phyloP scores from a whole-genome alignment of 345 rosid genomes.

The rapeseed (Brassica napus) region DNA sequence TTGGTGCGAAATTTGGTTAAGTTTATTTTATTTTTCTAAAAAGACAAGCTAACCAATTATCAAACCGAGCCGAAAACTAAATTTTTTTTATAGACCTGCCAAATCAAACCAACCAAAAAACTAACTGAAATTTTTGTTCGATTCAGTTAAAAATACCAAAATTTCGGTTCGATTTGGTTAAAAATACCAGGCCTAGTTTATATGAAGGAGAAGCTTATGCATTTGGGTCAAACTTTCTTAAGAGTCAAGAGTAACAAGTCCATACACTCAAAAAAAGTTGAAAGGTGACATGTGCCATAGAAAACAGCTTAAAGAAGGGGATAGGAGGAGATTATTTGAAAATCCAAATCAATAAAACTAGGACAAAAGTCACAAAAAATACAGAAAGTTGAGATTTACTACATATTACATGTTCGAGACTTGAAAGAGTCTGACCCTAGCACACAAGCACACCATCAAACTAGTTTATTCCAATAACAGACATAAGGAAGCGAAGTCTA shows the following conservation, averaged over 20 bases:
- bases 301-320: neutral
- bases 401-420: slow-evolving; percentile 17
- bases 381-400: slow-evolving; percentile 1
- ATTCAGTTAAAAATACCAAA: too few relatives aligned
- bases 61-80: too few relatives aligned
- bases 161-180: too few relatives aligned
- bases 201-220: neutral
- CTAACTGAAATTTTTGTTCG: too few relatives aligned
- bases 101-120: too few relatives aligned
- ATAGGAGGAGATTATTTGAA: neutral
- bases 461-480: slow-evolving; percentile 70
- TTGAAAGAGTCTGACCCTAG: neutral
- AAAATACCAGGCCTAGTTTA: too few relatives aligned
- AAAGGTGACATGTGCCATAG: neutral
- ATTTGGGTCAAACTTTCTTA: neutral
- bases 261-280: neutral
- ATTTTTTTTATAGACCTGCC: too few relatives aligned
- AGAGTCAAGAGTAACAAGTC: neutral
- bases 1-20: too few relatives aligned
- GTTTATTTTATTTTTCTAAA: too few relatives aligned
- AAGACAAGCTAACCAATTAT: too few relatives aligned
- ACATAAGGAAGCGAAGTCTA: slow-evolving; percentile 68
- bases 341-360: neutral
- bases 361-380: slow-evolving; percentile 2
- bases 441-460: slow-evolving; percentile 25